Evolutionary conservation across 2,329 filamentous ascomycete genomes (phyloP).

Genomic region (Diaporthe humulicola): DNA sequence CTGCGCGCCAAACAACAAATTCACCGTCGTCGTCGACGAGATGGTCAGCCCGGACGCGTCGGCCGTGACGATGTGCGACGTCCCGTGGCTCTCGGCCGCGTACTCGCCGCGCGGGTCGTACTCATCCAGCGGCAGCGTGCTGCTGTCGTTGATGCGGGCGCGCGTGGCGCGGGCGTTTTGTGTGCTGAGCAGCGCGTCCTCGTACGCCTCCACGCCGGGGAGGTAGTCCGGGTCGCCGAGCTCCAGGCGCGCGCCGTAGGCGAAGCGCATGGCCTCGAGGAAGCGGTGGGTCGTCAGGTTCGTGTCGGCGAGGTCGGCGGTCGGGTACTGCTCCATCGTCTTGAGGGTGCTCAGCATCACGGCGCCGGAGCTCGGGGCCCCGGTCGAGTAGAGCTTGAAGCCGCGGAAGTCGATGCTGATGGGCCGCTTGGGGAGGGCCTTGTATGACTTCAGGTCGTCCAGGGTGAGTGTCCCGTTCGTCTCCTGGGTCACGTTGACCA

Average conservation of each 20-base stretch:
- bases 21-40: constrained; percentile 88
- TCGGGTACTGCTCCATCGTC: constrained; percentile 81
- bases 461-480: constrained; percentile 89
- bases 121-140: constrained; percentile 77
- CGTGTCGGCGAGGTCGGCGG: constrained; percentile 63
- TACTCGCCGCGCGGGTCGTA: constrained; percentile 81
- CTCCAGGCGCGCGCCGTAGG: constrained; percentile 82
- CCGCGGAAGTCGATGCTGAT: constrained; percentile 76
- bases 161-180: constrained; percentile 71
- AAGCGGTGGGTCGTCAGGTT: constrained; percentile 85
- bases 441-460: constrained; percentile 81
- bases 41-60: constrained; percentile 82
- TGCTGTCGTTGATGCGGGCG: constrained; percentile 76
- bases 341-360: constrained; percentile 84
- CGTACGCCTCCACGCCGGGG: constrained; percentile 70
- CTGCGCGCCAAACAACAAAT: constrained; percentile 85
- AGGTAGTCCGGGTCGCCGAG: constrained; percentile 88
- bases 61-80: constrained; percentile 78
- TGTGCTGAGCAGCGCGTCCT: constrained; percentile 76
- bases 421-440: constrained; percentile 70
- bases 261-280: constrained; percentile 91
- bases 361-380: constrained; percentile 83
- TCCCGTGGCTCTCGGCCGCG: constrained; percentile 78
- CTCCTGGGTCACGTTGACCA: constrained; percentile 76
- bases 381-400: constrained; percentile 76